phyloP scores from a whole-genome alignment of 2,329 filamentous ascomycete species.

The Curvularia spicifera region DNA sequence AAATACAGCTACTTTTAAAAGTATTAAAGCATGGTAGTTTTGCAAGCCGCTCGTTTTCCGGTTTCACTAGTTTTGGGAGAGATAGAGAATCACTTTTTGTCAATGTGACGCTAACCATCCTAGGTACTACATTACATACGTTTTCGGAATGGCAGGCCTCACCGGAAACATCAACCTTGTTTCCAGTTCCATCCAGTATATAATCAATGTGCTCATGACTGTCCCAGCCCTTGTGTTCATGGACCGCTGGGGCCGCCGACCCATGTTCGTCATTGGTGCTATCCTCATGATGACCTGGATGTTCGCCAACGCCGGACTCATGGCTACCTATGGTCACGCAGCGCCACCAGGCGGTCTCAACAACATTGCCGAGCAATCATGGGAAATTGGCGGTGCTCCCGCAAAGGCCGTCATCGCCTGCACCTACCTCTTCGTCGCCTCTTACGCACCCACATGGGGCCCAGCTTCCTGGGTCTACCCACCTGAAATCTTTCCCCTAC shows the following conservation, averaged over 20 bases:
- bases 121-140: conserved; percentile 60
- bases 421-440: conserved; percentile 75
- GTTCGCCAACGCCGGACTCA: conserved; percentile 67
- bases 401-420: conserved; percentile 66
- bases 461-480: conserved; percentile 66
- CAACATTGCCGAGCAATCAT: conserved; percentile 52
- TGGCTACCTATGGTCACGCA: conserved; percentile 63
- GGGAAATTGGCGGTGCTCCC: conserved; percentile 50
- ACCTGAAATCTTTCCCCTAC: conserved; percentile 67
- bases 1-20: no score
- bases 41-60: no score
- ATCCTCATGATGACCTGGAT: conserved; percentile 68
- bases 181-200: conserved; percentile 73
- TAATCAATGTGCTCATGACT: conserved; percentile 83
- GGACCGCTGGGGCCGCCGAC: conserved; percentile 76
- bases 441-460: conserved; percentile 70
- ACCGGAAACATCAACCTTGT: conserved; percentile 64
- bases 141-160: conserved; percentile 76
- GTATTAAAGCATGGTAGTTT: no score
- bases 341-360: conserved; percentile 50
- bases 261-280: conserved; percentile 69
- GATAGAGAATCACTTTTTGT: no score
- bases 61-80: no score
- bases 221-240: conserved; percentile 76
- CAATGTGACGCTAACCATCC: neutral